Conservation (phyloP, 1,284 basidiomycete species). For the Leccinum pachyderme region DNA sequence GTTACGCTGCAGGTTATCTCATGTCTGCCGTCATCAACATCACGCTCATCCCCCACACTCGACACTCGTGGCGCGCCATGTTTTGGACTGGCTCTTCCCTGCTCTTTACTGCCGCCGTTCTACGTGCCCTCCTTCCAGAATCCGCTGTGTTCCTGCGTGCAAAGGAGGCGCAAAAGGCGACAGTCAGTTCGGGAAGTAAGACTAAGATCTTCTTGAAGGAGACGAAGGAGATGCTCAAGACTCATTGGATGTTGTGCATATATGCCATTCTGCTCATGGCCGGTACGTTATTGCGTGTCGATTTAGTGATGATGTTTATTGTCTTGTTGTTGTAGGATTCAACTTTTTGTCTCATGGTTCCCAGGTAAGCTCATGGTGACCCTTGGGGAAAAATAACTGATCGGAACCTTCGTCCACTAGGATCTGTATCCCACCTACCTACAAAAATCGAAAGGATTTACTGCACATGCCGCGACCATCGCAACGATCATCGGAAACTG, state of each 20-base stretch:
- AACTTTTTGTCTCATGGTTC: constrained; percentile 93
- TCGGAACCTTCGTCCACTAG: constrained; percentile 25
- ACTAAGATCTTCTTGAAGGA: constrained; percentile 75
- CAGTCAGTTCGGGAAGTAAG: constrained; percentile 48
- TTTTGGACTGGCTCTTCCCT: constrained; percentile 78
- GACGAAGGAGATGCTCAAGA: constrained; percentile 73
- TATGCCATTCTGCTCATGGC: constrained; percentile 82
- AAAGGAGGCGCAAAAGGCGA: constrained; percentile 46
- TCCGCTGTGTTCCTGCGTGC: constrained; percentile 72
- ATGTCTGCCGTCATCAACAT: constrained; percentile 76
- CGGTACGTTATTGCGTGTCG: constrained; percentile 44
- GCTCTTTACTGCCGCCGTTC: constrained; percentile 66
- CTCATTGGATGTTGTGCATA: constrained; percentile 83
- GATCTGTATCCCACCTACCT: constrained; percentile 85
- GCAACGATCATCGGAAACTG: constrained; percentile 92
- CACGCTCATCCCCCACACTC: constrained; percentile 56
- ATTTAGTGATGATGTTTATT: neutral
- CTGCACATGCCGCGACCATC: constrained; percentile 62
- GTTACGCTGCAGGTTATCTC: constrained; percentile 69
- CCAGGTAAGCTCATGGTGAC: constrained; percentile 41
- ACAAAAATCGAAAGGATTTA: constrained; percentile 57
- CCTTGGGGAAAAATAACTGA: constrained; percentile 48
- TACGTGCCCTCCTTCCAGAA: constrained; percentile 80
- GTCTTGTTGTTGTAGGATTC: constrained; percentile 54
- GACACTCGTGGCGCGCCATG: constrained; percentile 56